Base-by-base conservation (phyloP, 345 rosid species). In the Streptanthus diversifolius region DNA sequence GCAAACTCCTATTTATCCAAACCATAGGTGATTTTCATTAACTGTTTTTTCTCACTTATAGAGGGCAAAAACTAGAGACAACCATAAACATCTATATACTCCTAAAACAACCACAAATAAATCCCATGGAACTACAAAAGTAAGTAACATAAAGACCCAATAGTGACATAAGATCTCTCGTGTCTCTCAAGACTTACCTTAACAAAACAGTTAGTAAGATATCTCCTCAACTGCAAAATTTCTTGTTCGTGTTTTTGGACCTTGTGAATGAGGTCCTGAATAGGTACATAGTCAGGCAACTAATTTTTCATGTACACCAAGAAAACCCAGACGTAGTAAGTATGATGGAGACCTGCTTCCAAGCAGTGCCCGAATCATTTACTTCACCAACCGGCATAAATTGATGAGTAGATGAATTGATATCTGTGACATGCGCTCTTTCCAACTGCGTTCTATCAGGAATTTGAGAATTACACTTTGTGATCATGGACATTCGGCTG, bases 161-260 rank as follows among this genome's bases (percentile, higher is more conserved):
- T 39, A 47, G 65, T 36, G 47, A 49, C 51, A 25, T 7, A 40
- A 35, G 85, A 90, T 92, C 80, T 87, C 83, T 84, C 83, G 80
- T 36, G 90, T 74, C 75, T 69, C 64, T 54, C 63, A 80, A 32
- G 85, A 37, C 79, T 66, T 40, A 95, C 99, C 98, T 90, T 95
- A 58, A 90, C 57, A 78, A 90, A 86, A 79, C 84, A 92, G 36
- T 95, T 90, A 56, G 87, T 68, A 67, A 95, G 92, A 78, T 87
- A 85, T 80, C 82, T 88, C 66, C 83, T 81, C 71, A 95, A 79
- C 80, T 81, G 93, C 76, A 82, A 37, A 74, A 90, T 86, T 82
- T 90, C 90, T 85, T 90, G 90, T 68, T 95, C 97, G 47, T 87
- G 82, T 63, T 92, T 91, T 73, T 73, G 81, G 71, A 78, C 72